Evolutionary conservation across 495 filamentous ascomycete genomes (phyloP).

Genomic region (Cladorrhinum samala): DNA sequence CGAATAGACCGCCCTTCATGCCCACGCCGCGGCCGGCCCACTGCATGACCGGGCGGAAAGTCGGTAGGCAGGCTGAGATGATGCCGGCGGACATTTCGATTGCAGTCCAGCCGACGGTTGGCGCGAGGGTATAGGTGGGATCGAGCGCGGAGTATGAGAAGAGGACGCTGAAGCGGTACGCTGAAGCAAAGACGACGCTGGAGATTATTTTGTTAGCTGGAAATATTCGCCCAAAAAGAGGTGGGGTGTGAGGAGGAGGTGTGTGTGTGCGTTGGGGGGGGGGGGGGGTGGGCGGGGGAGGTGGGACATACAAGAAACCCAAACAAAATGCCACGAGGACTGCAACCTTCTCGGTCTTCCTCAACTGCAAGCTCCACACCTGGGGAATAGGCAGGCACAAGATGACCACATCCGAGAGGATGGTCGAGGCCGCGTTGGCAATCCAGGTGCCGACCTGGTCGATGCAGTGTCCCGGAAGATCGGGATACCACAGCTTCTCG

Average conservation of each 20-base stretch:
- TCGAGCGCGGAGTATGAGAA: slow-evolving; percentile 30
- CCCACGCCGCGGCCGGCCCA: background rate
- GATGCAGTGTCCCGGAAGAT: slow-evolving; percentile 9
- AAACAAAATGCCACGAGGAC: slow-evolving; percentile 8
- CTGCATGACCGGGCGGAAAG: slow-evolving; percentile 29
- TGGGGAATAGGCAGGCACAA: slow-evolving; percentile 7
- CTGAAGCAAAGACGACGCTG: slow-evolving; percentile 13
- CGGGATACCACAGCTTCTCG: slow-evolving; percentile 11
- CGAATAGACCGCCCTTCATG: slow-evolving; percentile 4
- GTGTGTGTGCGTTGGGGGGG: too few relatives aligned
- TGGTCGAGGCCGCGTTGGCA: slow-evolving; percentile 9
- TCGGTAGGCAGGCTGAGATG: slow-evolving; percentile 41
- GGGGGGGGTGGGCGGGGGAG: too few relatives aligned
- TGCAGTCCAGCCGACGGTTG: slow-evolving; percentile 37
- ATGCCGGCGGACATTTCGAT: slow-evolving; percentile 44
- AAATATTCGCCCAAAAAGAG: background rate
- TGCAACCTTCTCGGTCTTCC: slow-evolving; percentile 5
- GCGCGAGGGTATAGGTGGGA: slow-evolving; percentile 33
- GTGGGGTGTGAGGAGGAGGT: too few relatives aligned
- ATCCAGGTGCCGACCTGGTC: slow-evolving; percentile 13
- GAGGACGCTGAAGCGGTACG: slow-evolving; percentile 22
- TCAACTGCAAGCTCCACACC: slow-evolving; percentile 11
- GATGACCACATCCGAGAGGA: slow-evolving; percentile 8
- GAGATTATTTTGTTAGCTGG: background rate
- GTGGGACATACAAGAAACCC: slow-evolving; percentile 7